Percentiles rank a stretch among this genome's conserved stretches.
Conservation (phyloP, 2,329 filamentous ascomycete species). For the Triangularia verruculosa region DNA sequence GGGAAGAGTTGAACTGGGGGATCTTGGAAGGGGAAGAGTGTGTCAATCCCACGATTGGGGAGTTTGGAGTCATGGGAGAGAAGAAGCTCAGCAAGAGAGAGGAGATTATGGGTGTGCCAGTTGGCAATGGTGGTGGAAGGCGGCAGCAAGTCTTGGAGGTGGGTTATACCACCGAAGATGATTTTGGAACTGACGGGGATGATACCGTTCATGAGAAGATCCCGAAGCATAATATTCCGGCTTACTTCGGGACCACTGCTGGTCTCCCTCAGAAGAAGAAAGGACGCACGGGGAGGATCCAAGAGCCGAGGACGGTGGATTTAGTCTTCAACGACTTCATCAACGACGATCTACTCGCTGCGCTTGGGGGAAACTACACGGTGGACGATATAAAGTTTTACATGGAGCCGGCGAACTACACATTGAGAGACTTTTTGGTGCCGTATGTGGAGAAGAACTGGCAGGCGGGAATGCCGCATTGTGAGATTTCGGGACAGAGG, state of each 20-base stretch:
- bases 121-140: slow-evolving; percentile 32
- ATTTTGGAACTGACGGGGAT: slow-evolving; percentile 53
- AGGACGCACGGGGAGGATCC: background rate
- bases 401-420: slow-evolving; percentile 38
- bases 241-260: slow-evolving; percentile 48
- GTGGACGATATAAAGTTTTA: slow-evolving; percentile 39
- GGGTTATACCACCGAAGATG: slow-evolving; percentile 55
- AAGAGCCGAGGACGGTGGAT: slow-evolving; percentile 47
- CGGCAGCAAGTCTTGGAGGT: slow-evolving; percentile 46
- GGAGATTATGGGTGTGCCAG: background rate
- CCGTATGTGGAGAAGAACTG: slow-evolving; percentile 40
- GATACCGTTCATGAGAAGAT: slow-evolving; percentile 52
- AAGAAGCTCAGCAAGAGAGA: slow-evolving; percentile 33
- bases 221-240: slow-evolving; percentile 45
- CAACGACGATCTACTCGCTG: slow-evolving; percentile 36
- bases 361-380: slow-evolving; percentile 38
- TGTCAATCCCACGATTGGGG: slow-evolving; percentile 42
- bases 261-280: slow-evolving; percentile 43
- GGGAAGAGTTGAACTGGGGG: background rate
- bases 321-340: slow-evolving; percentile 54
- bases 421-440: slow-evolving; percentile 39
- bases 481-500: slow-evolving; percentile 18
- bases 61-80: slow-evolving; percentile 22
- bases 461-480: slow-evolving; percentile 37
- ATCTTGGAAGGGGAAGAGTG: slow-evolving; percentile 43